Percentiles rank a stretch among this genome's conserved stretches.
phyloP scores from a whole-genome alignment of 1,284 basidiomycete species.

The Takashimella tepidaria region DNA sequence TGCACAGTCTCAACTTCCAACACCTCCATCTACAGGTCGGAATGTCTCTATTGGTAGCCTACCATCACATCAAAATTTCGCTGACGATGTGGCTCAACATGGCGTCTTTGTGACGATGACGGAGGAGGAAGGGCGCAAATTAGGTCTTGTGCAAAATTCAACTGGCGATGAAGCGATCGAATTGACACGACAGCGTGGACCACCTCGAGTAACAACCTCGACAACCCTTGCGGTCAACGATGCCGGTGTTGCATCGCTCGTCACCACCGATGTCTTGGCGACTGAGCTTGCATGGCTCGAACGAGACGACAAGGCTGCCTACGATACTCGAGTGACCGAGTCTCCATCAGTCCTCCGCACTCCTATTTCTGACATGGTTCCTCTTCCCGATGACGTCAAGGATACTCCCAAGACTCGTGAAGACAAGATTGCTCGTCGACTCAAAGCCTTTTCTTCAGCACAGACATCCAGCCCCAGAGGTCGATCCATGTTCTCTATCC shows the following conservation, averaged over 20 bases:
- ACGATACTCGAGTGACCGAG: constrained; percentile 7
- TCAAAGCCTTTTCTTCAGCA: constrained; percentile 27
- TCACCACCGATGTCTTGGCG: constrained; percentile 31
- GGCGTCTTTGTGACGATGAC: constrained; percentile 33
- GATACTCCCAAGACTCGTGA: constrained; percentile 28
- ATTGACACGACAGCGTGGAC: constrained; percentile 8
- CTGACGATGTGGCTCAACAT: constrained; percentile 2
- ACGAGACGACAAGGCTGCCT: neutral
- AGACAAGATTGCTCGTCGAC: constrained; percentile 23
- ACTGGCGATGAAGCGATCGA: constrained; percentile 25
- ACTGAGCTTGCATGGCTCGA: constrained; percentile 34
- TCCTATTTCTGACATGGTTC: constrained; percentile 17
- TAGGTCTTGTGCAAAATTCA: constrained; percentile 27
- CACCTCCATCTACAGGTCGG: constrained; percentile 22
- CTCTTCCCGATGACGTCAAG: constrained; percentile 14
- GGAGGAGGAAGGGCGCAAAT: constrained; percentile 36
- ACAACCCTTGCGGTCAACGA: constrained; percentile 28
- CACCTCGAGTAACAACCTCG: constrained; percentile 25
- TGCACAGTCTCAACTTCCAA: constrained; percentile 15
- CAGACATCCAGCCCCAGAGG: constrained; percentile 12
- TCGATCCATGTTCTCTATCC: constrained; percentile 37
- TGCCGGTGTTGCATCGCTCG: constrained; percentile 27
- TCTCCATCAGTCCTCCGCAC: constrained; percentile 8
- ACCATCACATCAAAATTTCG: constrained; percentile 10
- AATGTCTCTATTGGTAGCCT: constrained; percentile 10